Conservation (phyloP, 2,329 filamentous ascomycete genomes). For the Domatiomyces catenatus region DNA sequence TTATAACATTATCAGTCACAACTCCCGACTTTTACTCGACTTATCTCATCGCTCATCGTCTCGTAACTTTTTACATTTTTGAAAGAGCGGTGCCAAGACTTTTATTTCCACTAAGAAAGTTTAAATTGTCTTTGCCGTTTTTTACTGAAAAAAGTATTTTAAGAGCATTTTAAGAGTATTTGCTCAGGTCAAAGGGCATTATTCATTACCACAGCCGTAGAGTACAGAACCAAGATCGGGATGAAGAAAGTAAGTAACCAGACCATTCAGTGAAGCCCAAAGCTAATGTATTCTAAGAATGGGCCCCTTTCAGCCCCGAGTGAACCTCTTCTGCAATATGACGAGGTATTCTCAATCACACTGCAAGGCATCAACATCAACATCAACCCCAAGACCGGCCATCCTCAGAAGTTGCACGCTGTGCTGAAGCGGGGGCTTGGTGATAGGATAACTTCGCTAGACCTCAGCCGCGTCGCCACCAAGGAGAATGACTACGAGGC, state of each 20-base stretch:
- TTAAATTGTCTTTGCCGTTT: not conserved
- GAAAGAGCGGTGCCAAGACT: too few relatives aligned
- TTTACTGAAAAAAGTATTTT: slow-evolving; percentile 41
- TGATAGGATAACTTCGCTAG: slow-evolving; percentile 56
- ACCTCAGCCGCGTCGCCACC: slow-evolving; percentile 34
- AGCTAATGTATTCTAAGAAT: slow-evolving; percentile 36
- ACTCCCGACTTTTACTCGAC: too few relatives aligned
- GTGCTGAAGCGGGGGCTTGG: slow-evolving; percentile 57
- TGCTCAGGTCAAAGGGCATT: slow-evolving; percentile 27
- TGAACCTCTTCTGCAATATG: slow-evolving; percentile 38
- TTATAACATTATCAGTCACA: not conserved
- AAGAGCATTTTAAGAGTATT: too few relatives aligned
- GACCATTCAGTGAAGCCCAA: not conserved
- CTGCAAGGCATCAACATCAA: slow-evolving; percentile 2
- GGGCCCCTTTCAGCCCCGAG: slow-evolving; percentile 66
- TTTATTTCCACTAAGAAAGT: too few relatives aligned
- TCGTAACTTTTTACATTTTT: too few relatives aligned
- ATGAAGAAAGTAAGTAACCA: not conserved
- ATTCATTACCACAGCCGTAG: not conserved
- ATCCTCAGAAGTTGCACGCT: slow-evolving; percentile 40
- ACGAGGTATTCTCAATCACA: slow-evolving; percentile 32
- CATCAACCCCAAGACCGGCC: slow-evolving; percentile 3
- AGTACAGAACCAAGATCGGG: not conserved
- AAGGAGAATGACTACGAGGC: slow-evolving; percentile 26
- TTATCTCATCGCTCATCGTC: too few relatives aligned